Percentiles rank a stretch among this genome's conserved stretches.
Conservation (phyloP, 2,329 filamentous ascomycete genomes). For the Epichloe amarillans region DNA sequence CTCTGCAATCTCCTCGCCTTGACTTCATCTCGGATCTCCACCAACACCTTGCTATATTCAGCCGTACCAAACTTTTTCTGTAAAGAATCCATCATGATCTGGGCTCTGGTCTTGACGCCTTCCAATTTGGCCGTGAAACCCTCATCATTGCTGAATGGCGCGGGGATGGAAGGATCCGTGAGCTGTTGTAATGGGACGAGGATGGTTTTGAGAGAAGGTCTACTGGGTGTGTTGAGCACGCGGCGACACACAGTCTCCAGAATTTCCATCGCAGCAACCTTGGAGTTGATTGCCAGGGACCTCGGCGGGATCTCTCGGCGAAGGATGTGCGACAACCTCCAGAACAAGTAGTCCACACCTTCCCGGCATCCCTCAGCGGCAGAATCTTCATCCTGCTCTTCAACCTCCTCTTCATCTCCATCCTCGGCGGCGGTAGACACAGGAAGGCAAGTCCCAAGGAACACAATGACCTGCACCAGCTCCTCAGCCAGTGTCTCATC, state of each 20-base stretch:
- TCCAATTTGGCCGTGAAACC: constrained; percentile 57
- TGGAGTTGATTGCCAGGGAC: constrained; percentile 53
- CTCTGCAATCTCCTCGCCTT: constrained; percentile 58
- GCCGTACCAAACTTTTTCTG: constrained; percentile 75
- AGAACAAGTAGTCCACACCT: constrained; percentile 60
- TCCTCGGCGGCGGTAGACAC: constrained; percentile 25
- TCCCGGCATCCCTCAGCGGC: constrained; percentile 16
- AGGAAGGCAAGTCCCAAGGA: constrained; percentile 52
- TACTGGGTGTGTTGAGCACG: constrained; percentile 42
- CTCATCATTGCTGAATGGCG: constrained; percentile 58
- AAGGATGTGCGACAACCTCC: constrained; percentile 64
- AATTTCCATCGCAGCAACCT: constrained; percentile 62
- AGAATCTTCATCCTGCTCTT: constrained; percentile 28
- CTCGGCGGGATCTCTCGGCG: constrained; percentile 59
- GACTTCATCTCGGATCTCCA: constrained; percentile 61
- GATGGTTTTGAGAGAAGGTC: constrained; percentile 47
- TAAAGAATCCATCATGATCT: constrained; percentile 67
- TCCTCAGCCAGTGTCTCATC: constrained; percentile 67
- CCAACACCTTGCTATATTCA: constrained; percentile 61
- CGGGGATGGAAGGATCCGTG: constrained; percentile 63
- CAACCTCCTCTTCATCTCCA: constrained; percentile 28
- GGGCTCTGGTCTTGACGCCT: constrained; percentile 54
- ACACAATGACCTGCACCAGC: constrained; percentile 67
- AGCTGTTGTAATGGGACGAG: constrained; percentile 61
- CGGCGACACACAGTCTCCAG: constrained; percentile 56